Percentiles rank a stretch among this genome's conserved stretches.
phyloP scores from a whole-genome alignment of 768 basidiomycete genomes.

The Floccularia luteovirens region DNA sequence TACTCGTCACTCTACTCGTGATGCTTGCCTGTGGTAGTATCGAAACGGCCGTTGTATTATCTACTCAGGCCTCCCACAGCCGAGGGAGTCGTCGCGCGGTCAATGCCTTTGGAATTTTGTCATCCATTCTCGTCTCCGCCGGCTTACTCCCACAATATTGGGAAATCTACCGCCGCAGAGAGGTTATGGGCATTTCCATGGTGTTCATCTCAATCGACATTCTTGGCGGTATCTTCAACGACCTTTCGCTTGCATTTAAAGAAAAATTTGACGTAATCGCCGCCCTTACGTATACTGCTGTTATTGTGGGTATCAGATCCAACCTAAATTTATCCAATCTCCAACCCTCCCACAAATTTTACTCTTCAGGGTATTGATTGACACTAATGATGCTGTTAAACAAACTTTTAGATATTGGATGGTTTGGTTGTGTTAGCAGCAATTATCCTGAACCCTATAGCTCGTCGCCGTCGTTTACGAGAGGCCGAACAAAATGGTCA shows the following conservation, averaged over 20 bases:
- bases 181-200: slow-evolving; percentile 64
- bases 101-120: slow-evolving; percentile 56
- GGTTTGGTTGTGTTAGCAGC: slow-evolving; percentile 52
- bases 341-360: too few relatives aligned
- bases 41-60: slow-evolving; percentile 53
- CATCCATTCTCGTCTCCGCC: slow-evolving; percentile 47
- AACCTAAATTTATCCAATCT: background rate
- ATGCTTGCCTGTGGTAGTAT: slow-evolving; percentile 44
- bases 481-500: slow-evolving; percentile 11
- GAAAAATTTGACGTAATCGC: slow-evolving; percentile 56
- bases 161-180: slow-evolving; percentile 60
- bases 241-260: slow-evolving; percentile 64
- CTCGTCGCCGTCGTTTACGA: slow-evolving; percentile 24
- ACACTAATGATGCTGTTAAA: too few relatives aligned
- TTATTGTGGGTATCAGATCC: slow-evolving; percentile 37
- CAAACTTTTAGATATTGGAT: slow-evolving; percentile 46
- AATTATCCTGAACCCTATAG: slow-evolving; percentile 57
- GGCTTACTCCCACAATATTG: slow-evolving; percentile 57
- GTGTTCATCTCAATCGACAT: slow-evolving; percentile 66
- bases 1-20: slow-evolving; percentile 26
- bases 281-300: slow-evolving; percentile 51
- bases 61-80: slow-evolving; percentile 36
- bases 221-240: slow-evolving; percentile 62
- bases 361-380: too few relatives aligned
- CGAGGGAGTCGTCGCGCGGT: slow-evolving; percentile 23